Percentiles rank a stretch among this genome's conserved stretches.
phyloP scores from a whole-genome alignment of 768 basidiomycete genomes.

The Mycena crocata region DNA sequence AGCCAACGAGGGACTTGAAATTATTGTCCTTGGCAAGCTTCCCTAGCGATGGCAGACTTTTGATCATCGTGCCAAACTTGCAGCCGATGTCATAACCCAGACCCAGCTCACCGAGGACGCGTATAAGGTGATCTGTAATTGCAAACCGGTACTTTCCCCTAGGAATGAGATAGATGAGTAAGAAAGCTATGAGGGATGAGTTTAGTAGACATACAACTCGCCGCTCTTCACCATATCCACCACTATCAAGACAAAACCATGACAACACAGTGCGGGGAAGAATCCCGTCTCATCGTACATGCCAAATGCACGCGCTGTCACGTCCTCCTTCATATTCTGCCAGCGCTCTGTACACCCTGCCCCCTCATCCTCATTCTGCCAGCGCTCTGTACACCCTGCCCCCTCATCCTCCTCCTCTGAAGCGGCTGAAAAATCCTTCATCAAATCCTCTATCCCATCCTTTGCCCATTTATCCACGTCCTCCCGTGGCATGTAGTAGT shows the following conservation, averaged over 20 bases:
- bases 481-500: conserved; percentile 11
- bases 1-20: too few relatives aligned
- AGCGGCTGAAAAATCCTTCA: neutral
- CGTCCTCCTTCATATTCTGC: conserved; percentile 41
- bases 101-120: conserved; percentile 3
- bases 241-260: conserved; percentile 45
- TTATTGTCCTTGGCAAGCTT: too few relatives aligned
- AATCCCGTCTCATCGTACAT: conserved; percentile 52
- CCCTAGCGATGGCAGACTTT: too few relatives aligned
- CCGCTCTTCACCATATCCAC: conserved; percentile 50
- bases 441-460: conserved; percentile 16
- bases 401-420: conserved; percentile 47
- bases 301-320: conserved; percentile 41
- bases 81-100: conserved; percentile 34
- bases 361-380: too few relatives aligned
- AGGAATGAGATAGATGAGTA: neutral
- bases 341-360: too few relatives aligned
- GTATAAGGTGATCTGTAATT: conserved; percentile 4
- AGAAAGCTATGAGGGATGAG: neutral
- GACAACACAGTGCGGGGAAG: conserved; percentile 49
- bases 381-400: conserved; percentile 29
- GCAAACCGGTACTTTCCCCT: conserved; percentile 29
- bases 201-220: conserved; percentile 49
- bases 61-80: too few relatives aligned
- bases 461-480: conserved; percentile 19